Evolutionary conservation across 768 basidiomycete genomes (phyloP).

Genomic region (Boletus rubropictus): DNA sequence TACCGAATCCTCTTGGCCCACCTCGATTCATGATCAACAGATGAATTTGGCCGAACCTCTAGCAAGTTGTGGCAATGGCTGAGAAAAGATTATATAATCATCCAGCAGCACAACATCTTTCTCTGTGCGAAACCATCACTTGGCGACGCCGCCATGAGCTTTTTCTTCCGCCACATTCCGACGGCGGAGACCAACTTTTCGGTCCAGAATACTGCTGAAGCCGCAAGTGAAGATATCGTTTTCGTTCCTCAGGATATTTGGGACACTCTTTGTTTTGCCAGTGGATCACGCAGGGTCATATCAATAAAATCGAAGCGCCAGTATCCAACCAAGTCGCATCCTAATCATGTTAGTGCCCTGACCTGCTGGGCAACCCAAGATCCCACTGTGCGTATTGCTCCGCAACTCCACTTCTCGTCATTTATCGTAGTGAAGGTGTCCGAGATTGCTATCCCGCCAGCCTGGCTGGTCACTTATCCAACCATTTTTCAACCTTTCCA

Average conservation of each 20-base stretch:
- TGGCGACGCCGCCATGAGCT: constrained; percentile 26
- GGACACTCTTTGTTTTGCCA: constrained; percentile 20
- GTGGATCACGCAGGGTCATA: constrained; percentile 13
- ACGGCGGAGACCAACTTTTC: constrained; percentile 27
- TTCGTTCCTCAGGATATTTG: constrained; percentile 32
- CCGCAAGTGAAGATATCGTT: constrained; percentile 21
- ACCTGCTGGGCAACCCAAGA: constrained; percentile 33
- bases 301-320: constrained; percentile 21
- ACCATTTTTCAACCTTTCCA: constrained; percentile 32
- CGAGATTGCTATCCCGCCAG: constrained; percentile 33
- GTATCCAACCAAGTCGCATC: constrained; percentile 1
- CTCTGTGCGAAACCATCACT: neutral
- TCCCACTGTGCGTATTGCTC: constrained; percentile 34
- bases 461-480: constrained; percentile 36
- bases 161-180: constrained; percentile 30
- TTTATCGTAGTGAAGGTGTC: constrained; percentile 30
- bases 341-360: constrained; percentile 11
- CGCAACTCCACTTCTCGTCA: neutral
- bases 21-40: constrained; percentile 45
- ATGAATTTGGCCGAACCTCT: too few relatives aligned
- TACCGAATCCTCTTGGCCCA: constrained; percentile 44
- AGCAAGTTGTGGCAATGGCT: too few relatives aligned
- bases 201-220: constrained; percentile 9
- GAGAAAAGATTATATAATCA: constrained; percentile 23
- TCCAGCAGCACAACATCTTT: too few relatives aligned